Base-by-base conservation (phyloP, 225 moss, liverwort and hornwort species). In the Pseudoscleropodium purum region DNA sequence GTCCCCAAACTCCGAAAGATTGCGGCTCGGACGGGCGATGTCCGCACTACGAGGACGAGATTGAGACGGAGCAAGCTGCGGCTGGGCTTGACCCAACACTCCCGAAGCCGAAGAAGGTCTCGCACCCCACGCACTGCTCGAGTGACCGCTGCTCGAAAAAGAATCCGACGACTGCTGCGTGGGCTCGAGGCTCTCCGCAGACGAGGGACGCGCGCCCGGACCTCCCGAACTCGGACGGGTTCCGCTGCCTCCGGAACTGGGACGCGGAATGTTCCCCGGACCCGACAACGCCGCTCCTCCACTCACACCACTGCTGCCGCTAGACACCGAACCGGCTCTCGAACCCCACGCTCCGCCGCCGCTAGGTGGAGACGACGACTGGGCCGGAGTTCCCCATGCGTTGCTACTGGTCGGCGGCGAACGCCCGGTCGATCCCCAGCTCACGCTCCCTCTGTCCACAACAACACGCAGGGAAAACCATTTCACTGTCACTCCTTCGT, bases 1-100 rank as follows among this genome's bases (percentile, higher is more conserved):
- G 45, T 99, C 99, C 75, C 95, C 97, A 78, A 95, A 96, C 90
- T 97, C 96, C 20, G 97, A 95, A 65, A 95, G 92, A 59, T 92
- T 92, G 90, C 96, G 94, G 78, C 79, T 89, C 34, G 95, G 90
- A 12, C 95, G 93, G 62, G 93, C 79, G 36, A 96, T 95, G 90
- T 99, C 99, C 39, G 99, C 99, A 85, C 97, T 99, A 2, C 97
- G 96, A 86, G 99, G 99, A 90, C 99, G 96, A 37, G 92, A 80
- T 61, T 86, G 92, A 39, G 88, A 92, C 21, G 76, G 93, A 52
- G 81, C 90, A 61, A 90, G 74, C 91, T 95, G 96, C 64, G 96
- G 90, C 56, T 97, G 95, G 69, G 97, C 95, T 87, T 97, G 97
- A 75, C 96, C 97, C 59, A 96, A 84, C 34, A 97, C 97, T 66